Evolutionary conservation across 1,284 basidiomycete genomes (phyloP).

Genomic region (Mycena citricolor): DNA sequence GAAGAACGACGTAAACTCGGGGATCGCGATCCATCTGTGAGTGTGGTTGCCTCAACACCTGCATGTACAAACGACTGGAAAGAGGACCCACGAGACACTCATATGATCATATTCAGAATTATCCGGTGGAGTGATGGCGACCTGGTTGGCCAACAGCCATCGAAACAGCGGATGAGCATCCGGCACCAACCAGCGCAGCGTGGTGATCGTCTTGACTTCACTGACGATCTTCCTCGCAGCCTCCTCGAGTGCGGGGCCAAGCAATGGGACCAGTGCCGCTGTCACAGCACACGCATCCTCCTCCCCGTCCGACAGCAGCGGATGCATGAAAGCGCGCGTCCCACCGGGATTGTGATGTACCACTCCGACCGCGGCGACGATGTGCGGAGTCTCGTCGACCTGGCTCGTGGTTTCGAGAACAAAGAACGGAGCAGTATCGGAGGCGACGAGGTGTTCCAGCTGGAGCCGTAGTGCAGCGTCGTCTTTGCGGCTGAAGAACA

Average conservation of each 20-base stretch:
- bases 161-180: constrained; percentile 7
- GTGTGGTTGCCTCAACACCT: not conserved
- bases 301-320: constrained; percentile 12
- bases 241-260: not conserved
- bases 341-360: not conserved
- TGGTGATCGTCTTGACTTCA: not conserved
- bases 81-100: not conserved
- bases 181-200: not conserved
- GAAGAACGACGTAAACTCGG: constrained; percentile 1
- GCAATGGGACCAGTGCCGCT: not conserved
- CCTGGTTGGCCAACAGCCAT: constrained; percentile 10
- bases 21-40: constrained; percentile 7
- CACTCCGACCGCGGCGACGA: constrained; percentile 2
- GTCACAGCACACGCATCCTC: constrained; percentile 9
- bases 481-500: not conserved
- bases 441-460: constrained; percentile 1
- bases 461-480: constrained; percentile 10
- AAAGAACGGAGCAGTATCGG: not conserved
- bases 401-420: constrained; percentile 1
- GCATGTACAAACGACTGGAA: no score
- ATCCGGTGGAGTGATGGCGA: constrained; percentile 1
- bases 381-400: not conserved
- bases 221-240: not conserved
- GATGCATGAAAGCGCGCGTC: not conserved
- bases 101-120: not conserved